Percentiles rank a stretch among this genome's conserved stretches.
These are phyloP conservation scores for Phytopythium boreale DNA, from an alignment of 352 stramenopile genomes.

Conservation along the genomic window DNA sequence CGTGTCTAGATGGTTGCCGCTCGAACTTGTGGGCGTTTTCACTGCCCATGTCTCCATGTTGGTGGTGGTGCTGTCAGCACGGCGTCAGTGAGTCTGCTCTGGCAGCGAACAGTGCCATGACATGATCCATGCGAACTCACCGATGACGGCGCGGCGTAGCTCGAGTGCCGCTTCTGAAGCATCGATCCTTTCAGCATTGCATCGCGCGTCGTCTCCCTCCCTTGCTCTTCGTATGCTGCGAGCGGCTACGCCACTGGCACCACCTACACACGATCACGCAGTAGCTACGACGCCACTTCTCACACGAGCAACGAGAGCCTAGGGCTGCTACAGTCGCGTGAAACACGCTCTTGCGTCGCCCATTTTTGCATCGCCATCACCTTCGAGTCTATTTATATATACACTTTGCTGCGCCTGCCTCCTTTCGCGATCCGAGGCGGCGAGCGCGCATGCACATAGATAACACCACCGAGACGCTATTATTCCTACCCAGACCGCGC, in stretches of 20 bases:
- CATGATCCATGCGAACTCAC: neutral
- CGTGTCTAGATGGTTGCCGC: neutral
- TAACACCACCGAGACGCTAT: neutral
- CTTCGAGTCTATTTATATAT: constrained; percentile 1
- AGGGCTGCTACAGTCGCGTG: neutral
- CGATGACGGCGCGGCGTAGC: neutral
- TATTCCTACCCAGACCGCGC: neutral
- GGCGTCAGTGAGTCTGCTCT: neutral
- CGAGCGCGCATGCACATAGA: neutral
- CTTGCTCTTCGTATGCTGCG: neutral
- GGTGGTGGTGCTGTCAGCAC: neutral
- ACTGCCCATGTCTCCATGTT: neutral
- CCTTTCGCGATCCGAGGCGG: neutral
- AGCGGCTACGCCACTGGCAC: no score
- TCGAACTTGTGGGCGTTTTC: neutral
- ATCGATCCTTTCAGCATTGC: constrained; percentile 9
- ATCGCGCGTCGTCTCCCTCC: neutral
- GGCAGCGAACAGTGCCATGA: neutral
- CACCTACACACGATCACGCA: neutral
- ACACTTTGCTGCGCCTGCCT: neutral
- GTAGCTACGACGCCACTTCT: neutral
- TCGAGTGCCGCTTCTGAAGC: constrained; percentile 6
- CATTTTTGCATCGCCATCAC: neutral
- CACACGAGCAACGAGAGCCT: neutral
- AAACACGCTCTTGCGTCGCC: neutral